Base-by-base conservation (phyloP, 768 basidiomycete species). In the Kwoniella dejecticola region DNA sequence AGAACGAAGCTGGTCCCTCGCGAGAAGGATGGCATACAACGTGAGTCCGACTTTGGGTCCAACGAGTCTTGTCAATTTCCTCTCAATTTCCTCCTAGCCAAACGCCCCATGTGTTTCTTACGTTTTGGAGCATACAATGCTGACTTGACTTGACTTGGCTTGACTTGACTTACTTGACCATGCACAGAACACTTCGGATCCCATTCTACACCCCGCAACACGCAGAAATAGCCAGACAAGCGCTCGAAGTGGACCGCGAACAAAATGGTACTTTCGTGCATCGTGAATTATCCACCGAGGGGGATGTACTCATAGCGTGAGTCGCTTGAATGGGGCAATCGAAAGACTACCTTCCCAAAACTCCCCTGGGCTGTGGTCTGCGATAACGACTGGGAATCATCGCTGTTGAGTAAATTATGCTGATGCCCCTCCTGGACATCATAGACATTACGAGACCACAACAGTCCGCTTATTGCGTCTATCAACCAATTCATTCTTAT, bases 401-500 rank as follows among this genome's bases (percentile, higher is more conserved):
- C n/a, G n/a, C n/a, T n/a, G n/a, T n/a, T n/a, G n/a, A n/a, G n/a
- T n/a, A n/a, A n/a, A n/a, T n/a, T n/a, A n/a, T n/a, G n/a, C n/a
- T n/a, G n/a, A n/a, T n/a, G n/a, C n/a, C n/a, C n/a, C n/a, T n/a
- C n/a, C n/a, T n/a, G 10, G 21, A 58, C 41, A 29, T 53, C 23
- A 19, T 57, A 83, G 83, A 23, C 90, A 89, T 0, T 80, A 74
- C 66, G 19, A 48, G n/a, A 69, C 74, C 2, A 66, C 90, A 55
- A 96, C 92, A 0, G 82, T 94, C 61, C 87, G 93, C 33, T 81
- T 95, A n/a, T 87, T 90, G 2, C 85, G 93, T 57, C 82, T 96
- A 48, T 85, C 88, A 0, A 82, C 89, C 49, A 96, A 96, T 69
- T 87, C 87, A 13, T 94, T 90, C 79, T 82, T 96, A 47, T 92